A percentile compares a stretch with the other conserved stretches of the same genome.
Conservation (phyloP, 2,329 filamentous ascomycete species). For the Monilinia fructicola region DNA sequence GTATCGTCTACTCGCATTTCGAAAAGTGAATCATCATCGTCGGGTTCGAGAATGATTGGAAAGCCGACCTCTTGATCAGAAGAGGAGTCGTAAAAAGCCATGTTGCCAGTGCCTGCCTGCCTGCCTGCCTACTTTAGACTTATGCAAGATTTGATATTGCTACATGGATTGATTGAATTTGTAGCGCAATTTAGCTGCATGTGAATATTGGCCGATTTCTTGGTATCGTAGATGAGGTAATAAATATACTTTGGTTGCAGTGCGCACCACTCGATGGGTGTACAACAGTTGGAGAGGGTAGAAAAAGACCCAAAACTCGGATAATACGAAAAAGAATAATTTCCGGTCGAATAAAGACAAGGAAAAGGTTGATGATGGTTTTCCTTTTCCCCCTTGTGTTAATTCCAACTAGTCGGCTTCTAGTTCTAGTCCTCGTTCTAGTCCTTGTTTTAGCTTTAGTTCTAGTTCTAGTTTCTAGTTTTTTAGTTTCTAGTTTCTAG, state of each 20-base stretch:
- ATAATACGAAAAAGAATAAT: not conserved
- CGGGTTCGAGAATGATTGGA: conserved; percentile 32
- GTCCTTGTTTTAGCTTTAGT: no score
- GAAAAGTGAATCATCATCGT: conserved; percentile 24
- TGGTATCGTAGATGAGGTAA: conserved; percentile 18
- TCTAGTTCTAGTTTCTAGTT: no score
- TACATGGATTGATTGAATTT: conserved; percentile 19
- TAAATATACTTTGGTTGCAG: conserved; percentile 18
- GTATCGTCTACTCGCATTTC: conserved; percentile 21
- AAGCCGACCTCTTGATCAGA: conserved; percentile 26
- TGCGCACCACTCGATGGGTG: conserved; percentile 12
- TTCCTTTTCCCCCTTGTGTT: not conserved
- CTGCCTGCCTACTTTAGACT: conserved; percentile 17
- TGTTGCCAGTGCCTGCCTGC: conserved; percentile 18
- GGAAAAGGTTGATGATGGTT: not conserved
- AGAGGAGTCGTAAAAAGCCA: conserved; percentile 31
- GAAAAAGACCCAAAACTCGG: not conserved
- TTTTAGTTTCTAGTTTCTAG: no score
- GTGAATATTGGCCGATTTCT: conserved; percentile 18
- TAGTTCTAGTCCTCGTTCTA: not conserved
- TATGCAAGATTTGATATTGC: conserved; percentile 22
- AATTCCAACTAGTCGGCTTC: not conserved
- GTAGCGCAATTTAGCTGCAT: conserved; percentile 19
- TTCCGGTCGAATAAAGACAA: not conserved
- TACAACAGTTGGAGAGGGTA: not conserved